Conservation (phyloP, 805 yeast species). For the Candida nanaspora region DNA sequence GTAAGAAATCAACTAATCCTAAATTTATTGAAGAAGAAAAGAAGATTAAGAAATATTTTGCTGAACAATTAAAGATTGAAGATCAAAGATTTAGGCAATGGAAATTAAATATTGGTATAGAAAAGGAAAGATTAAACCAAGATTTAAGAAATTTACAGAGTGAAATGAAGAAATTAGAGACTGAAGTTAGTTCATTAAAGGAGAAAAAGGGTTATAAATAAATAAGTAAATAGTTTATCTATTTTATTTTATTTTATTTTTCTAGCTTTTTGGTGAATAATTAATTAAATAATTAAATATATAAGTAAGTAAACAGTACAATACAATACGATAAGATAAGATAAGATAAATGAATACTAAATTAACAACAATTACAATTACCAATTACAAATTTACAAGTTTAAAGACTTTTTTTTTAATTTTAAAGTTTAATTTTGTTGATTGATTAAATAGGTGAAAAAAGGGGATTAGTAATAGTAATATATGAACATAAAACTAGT, state of each 20-base stretch:
- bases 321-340: no score
- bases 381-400: no score
- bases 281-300: no score
- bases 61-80: conserved; percentile 94
- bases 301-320: no score
- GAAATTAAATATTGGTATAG: conserved; percentile 94
- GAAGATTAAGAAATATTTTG: conserved; percentile 85
- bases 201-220: conserved; percentile 39
- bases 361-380: no score
- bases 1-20: conserved; percentile 64
- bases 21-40: conserved; percentile 95
- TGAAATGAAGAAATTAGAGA: conserved; percentile 67
- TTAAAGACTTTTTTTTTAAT: no score
- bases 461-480: neutral
- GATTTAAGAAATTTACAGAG: conserved; percentile 87
- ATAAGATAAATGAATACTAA: no score
- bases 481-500: neutral
- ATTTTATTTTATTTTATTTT: neutral
- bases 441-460: neutral
- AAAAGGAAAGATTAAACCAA: conserved; percentile 87
- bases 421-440: neutral
- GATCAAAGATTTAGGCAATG: conserved; percentile 97
- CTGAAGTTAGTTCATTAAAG: conserved; percentile 60
- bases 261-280: neutral
- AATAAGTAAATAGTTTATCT: neutral